Conservation (phyloP, 2,329 filamentous ascomycete species). For the Incumbomyces delicatus region DNA sequence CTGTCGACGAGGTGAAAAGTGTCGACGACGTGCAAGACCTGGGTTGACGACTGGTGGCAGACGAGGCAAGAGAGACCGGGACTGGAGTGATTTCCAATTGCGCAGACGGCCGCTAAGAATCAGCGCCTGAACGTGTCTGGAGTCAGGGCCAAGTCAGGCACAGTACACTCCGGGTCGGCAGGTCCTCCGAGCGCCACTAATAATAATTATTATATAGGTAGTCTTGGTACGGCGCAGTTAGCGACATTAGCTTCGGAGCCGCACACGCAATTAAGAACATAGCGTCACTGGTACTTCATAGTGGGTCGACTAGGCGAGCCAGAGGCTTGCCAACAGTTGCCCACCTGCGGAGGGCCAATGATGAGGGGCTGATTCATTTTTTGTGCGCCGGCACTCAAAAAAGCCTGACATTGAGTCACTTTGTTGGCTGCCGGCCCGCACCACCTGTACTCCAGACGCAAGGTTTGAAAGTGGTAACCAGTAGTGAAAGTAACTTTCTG, state of each 20-base stretch:
- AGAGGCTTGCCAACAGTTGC: not conserved
- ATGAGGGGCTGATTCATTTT: slow-evolving; percentile 5
- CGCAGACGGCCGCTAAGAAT: slow-evolving; percentile 4
- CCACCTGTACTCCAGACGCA: too few species aligned
- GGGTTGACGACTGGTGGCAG: slow-evolving; percentile 14
- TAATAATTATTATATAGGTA: too few species aligned
- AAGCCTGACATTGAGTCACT: slow-evolving; percentile 17
- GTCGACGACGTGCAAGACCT: slow-evolving; percentile 4
- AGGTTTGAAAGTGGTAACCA: too few species aligned
- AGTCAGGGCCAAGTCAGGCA: too few species aligned
- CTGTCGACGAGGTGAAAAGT: not conserved
- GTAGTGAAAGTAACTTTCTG: too few species aligned
- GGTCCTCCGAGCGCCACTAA: too few species aligned
- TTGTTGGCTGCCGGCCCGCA: slow-evolving; percentile 14
- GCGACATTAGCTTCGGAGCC: too few species aligned
- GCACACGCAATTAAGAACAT: too few species aligned
- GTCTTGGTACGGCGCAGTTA: too few species aligned
- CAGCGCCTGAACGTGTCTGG: not conserved
- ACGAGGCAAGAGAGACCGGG: slow-evolving; percentile 27
- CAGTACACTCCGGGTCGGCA: too few species aligned
- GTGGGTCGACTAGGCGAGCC: not conserved
- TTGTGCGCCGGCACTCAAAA: slow-evolving; percentile 16
- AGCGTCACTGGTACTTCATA: too few species aligned
- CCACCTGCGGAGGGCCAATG: not conserved
- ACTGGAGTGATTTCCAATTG: slow-evolving; percentile 23